Percentiles rank a stretch among this genome's conserved stretches.
These are phyloP conservation scores for Vigna reflexopilosa DNA, from an alignment of 306 rosid species.

Conservation along the genomic window DNA sequence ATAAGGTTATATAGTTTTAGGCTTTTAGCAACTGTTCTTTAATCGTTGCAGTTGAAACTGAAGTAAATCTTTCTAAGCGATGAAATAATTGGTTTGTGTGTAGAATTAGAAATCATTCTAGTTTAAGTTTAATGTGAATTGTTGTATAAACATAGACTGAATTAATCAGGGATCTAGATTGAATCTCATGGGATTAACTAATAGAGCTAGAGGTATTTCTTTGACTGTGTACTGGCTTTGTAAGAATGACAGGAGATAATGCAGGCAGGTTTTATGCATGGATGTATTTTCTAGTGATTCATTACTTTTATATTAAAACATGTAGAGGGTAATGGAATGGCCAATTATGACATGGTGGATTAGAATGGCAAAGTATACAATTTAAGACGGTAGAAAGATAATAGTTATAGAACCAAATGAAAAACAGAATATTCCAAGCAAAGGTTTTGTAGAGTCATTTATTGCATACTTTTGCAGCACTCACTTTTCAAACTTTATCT, in stretches of 20 bases:
- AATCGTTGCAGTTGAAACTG: neutral
- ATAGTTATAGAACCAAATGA: neutral
- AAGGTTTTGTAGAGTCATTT: conserved; percentile 1
- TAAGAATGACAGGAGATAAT: conserved; percentile 15
- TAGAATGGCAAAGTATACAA: neutral
- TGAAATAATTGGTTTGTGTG: neutral
- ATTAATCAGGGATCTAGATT: neutral
- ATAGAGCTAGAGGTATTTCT: neutral
- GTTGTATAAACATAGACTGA: neutral
- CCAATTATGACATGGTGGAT: conserved; percentile 12
- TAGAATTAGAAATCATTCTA: conserved; percentile 14
- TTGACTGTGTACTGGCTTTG: neutral
- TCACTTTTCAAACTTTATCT: conserved; percentile 25
- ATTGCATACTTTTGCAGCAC: neutral
- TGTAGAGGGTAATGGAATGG: neutral
- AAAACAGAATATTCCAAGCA: neutral
- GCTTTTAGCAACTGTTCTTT: neutral
- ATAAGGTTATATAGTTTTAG: neutral
- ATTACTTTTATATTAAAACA: neutral
- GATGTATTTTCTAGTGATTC: neutral
- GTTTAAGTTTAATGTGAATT: conserved; percentile 1
- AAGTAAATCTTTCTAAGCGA: neutral
- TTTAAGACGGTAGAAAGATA: neutral
- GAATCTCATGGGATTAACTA: neutral
- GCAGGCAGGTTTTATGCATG: conserved; percentile 9